Evolutionary conservation across 176 grass and related monocot genomes (phyloP).

Genomic region (Pontederia crassipes): DNA sequence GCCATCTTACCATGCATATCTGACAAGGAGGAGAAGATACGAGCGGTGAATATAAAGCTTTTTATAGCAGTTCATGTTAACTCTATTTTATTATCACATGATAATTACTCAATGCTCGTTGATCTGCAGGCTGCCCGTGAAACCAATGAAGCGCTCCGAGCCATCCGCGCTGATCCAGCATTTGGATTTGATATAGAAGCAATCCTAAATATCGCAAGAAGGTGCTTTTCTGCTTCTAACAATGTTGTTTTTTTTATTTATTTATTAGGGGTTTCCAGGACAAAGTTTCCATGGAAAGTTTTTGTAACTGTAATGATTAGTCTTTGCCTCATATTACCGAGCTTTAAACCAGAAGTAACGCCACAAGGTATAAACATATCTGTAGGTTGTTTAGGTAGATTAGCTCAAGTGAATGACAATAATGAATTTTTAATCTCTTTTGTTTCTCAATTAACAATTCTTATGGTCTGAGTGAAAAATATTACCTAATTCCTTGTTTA

Average conservation of each 20-base stretch:
- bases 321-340: too few species aligned
- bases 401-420: too few species aligned
- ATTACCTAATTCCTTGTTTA: too few species aligned
- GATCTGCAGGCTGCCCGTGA: slow-evolving; percentile 70
- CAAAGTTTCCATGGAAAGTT: background rate
- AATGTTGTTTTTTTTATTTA: too few species aligned
- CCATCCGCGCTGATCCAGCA: slow-evolving; percentile 71
- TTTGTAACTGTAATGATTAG: too few species aligned
- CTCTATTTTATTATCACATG: background rate
- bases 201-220: slow-evolving; percentile 75
- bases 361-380: too few species aligned
- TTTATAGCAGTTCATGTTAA: background rate
- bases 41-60: slow-evolving; percentile 53
- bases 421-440: too few species aligned
- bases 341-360: too few species aligned
- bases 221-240: slow-evolving; percentile 37
- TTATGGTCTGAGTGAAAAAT: too few species aligned
- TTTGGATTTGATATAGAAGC: slow-evolving; percentile 91
- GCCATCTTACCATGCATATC: slow-evolving; percentile 97
- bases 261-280: background rate
- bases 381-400: too few species aligned
- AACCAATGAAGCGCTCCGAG: slow-evolving; percentile 95
- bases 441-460: too few species aligned
- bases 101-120: background rate
- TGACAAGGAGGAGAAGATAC: slow-evolving; percentile 94